Conservation (phyloP, 305 asterid species). For the Stenogyne calaminthoides region DNA sequence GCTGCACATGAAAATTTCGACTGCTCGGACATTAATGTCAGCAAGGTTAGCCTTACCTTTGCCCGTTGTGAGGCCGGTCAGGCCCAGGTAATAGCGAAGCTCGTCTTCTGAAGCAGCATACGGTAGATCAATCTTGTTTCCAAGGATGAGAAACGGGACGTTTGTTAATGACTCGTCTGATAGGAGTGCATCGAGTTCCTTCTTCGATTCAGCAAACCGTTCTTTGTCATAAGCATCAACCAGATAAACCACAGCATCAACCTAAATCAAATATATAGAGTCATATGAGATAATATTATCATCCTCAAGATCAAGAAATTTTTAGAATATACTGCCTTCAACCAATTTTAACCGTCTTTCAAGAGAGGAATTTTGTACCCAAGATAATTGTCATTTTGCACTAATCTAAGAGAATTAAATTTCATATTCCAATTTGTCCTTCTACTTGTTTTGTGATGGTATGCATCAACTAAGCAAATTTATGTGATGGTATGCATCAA, state of each 20-base stretch:
- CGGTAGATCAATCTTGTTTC: conserved; percentile 53
- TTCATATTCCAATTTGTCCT: no score
- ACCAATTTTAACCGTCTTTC: no score
- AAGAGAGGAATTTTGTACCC: no score
- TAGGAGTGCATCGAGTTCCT: conserved; percentile 52
- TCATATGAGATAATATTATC: not conserved
- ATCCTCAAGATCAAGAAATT: conserved; percentile 7
- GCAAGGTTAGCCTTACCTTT: conserved; percentile 39
- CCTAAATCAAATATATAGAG: conserved; percentile 25
- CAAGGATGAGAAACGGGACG: conserved; percentile 54
- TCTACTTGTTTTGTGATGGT: no score
- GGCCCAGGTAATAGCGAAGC: conserved; percentile 45
- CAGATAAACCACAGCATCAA: conserved; percentile 53
- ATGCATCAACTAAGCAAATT: no score
- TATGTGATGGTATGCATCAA: no score
- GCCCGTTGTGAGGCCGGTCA: conserved; percentile 49
- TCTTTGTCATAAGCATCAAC: conserved; percentile 55
- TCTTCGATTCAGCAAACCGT: conserved; percentile 52
- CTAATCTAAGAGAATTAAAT: no score
- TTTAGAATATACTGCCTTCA: not conserved
- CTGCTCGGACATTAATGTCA: conserved; percentile 36
- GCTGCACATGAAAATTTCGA: conserved; percentile 64
- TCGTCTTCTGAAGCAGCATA: conserved; percentile 56
- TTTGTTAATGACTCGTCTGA: conserved; percentile 43
- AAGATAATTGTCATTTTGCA: no score